Conservation (phyloP, 148 eudicot species). For the Silene conica region DNA sequence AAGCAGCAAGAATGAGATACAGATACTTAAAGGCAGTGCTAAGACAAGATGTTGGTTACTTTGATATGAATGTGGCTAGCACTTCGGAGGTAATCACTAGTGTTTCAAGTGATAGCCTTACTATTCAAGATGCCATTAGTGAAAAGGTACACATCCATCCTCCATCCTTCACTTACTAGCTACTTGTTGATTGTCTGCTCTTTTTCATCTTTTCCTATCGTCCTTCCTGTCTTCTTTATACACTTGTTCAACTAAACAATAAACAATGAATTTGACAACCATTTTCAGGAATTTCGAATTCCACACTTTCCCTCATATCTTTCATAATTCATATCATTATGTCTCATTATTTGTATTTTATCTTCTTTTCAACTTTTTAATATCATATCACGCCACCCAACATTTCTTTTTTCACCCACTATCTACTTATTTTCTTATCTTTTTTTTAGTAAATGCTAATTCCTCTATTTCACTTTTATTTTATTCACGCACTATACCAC, state of each 20-base stretch:
- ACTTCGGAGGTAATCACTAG: conserved; percentile 64
- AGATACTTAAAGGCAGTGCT: conserved; percentile 69
- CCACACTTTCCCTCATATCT: too few relatives aligned
- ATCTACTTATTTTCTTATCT: too few relatives aligned
- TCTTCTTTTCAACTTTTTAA: too few relatives aligned
- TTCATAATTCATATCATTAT: too few relatives aligned
- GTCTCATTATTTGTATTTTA: too few relatives aligned
- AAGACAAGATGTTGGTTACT: conserved; percentile 75
- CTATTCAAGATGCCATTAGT: conserved; percentile 69
- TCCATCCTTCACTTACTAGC: background rate
- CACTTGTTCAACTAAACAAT: background rate
- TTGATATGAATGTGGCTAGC: conserved; percentile 64
- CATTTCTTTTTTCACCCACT: too few relatives aligned
- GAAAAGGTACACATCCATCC: conserved; percentile 46
- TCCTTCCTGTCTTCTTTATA: background rate
- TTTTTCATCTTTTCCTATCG: background rate
- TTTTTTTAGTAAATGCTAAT: too few relatives aligned
- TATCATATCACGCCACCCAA: too few relatives aligned
- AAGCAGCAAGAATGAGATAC: conserved; percentile 62
- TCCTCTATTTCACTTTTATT: too few relatives aligned
- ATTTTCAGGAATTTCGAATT: too few relatives aligned
- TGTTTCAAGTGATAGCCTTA: conserved; percentile 65
- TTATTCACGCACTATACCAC: too few relatives aligned
- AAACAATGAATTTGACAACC: too few relatives aligned
- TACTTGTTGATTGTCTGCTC: background rate